phyloP scores from a whole-genome alignment of 2,329 filamentous ascomycete species.

The Pseudogymnoascus sp. region DNA sequence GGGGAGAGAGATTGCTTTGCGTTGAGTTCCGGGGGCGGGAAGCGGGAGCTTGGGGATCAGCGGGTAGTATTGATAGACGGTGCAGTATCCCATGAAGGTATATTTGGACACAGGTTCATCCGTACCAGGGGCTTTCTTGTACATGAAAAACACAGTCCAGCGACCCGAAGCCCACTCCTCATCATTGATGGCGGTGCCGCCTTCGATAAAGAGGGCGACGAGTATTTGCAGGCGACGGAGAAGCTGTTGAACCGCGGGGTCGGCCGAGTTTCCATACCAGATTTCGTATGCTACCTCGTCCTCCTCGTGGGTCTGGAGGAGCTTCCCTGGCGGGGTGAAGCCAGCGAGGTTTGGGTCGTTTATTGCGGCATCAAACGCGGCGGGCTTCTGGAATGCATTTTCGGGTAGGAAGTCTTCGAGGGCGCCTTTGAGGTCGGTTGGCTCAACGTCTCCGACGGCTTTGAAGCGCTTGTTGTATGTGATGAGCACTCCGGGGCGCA shows the following conservation, averaged over 20 bases:
- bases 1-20: conserved; percentile 12
- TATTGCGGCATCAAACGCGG: background rate
- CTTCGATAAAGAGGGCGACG: conserved; percentile 84
- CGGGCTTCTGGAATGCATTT: conserved; percentile 38
- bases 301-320: conserved; percentile 55
- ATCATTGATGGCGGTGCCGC: conserved; percentile 67
- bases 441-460: conserved; percentile 57
- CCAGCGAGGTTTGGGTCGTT: conserved; percentile 25
- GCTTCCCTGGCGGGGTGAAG: conserved; percentile 68
- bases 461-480: conserved; percentile 66
- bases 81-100: conserved; percentile 80
- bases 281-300: conserved; percentile 67
- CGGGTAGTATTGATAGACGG: conserved; percentile 63
- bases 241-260: conserved; percentile 61
- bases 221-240: conserved; percentile 77
- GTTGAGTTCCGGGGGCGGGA: background rate
- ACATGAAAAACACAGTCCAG: conserved; percentile 90
- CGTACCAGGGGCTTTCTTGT: conserved; percentile 50
- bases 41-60: conserved; percentile 26
- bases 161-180: conserved; percentile 66
- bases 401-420: conserved; percentile 54
- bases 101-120: conserved; percentile 53
- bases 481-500: conserved; percentile 68
- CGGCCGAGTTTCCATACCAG: conserved; percentile 69
- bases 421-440: conserved; percentile 59